These are phyloP conservation scores for Melanopsichium pennsylvanicum DNA, from an alignment of 1,284 basidiomycete genomes.

Conservation along the genomic window DNA sequence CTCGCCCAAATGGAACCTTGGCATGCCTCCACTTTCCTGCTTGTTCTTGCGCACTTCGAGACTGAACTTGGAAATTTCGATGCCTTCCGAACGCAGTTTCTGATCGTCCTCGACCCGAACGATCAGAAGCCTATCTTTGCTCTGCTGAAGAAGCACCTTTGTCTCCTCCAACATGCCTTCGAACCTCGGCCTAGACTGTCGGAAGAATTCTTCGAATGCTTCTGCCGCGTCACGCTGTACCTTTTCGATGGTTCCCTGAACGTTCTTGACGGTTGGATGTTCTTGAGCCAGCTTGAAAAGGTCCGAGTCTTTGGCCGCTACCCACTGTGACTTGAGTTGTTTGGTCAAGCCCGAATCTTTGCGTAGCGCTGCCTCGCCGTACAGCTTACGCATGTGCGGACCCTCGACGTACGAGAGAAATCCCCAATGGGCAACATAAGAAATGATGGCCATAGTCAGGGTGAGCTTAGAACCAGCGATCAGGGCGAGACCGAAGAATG, in stretches of 20 bases:
- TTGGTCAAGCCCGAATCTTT: slow-evolving; percentile 96
- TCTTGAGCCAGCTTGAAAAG: slow-evolving; percentile 47
- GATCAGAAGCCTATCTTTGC: slow-evolving; percentile 73
- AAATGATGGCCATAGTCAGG: slow-evolving; percentile 81
- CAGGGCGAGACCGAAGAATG: slow-evolving; percentile 90
- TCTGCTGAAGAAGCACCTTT: slow-evolving; percentile 87
- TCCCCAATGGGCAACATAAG: slow-evolving; percentile 72
- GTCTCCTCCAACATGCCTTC: slow-evolving; percentile 79
- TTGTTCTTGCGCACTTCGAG: slow-evolving; percentile 4
- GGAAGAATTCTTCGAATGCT: slow-evolving; percentile 89
- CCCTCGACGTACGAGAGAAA: slow-evolving; percentile 68
- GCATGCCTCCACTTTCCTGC: neutral
- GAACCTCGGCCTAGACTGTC: slow-evolving; percentile 68
- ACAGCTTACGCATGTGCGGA: slow-evolving; percentile 95
- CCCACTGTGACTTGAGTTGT: slow-evolving; percentile 80
- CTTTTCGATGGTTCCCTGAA: slow-evolving; percentile 91
- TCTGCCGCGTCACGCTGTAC: slow-evolving; percentile 90
- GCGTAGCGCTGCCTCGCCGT: slow-evolving; percentile 83
- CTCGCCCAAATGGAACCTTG: slow-evolving; percentile 86
- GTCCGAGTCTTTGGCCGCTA: slow-evolving; percentile 79
- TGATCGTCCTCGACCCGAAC: slow-evolving; percentile 52
- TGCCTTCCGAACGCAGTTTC: slow-evolving; percentile 16
- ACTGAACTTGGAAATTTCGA: slow-evolving; percentile 50
- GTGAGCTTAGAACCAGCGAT: slow-evolving; percentile 89
- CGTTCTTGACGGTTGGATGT: slow-evolving; percentile 75